Base-by-base conservation (phyloP, 495 filamentous ascomycete species). In the Penicillium goetzii region DNA sequence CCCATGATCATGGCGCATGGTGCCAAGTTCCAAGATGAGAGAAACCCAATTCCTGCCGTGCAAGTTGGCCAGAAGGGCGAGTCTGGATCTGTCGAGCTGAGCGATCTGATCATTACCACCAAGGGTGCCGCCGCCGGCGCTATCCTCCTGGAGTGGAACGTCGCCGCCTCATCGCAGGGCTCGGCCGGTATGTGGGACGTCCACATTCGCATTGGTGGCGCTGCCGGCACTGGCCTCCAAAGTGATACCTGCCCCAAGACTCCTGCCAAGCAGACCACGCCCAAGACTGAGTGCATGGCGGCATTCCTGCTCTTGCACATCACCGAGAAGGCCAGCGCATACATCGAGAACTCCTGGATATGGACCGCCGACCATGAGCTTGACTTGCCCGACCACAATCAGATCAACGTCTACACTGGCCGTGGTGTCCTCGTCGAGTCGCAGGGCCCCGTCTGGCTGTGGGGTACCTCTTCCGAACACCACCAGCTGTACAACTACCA, bases 351-450 rank as follows among this genome's bases (percentile, higher is more conserved):
- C 77, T 87, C 85, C 47, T 98, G 94, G 94, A 90, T 89, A 76
- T 98, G 94, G 94, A 92, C 93, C 30, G 87, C 94, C 2, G 94
- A 98, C 75, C 94, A 98, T 80, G 90, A 92, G 63, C 88, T 98
- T 43, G 94, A 97, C 72, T 84, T 86, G 4, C 49, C 75, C 9
- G 89, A 90, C 69, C 86, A 91, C 77, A 85, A 85, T 62, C 94
- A 97, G 76, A 89, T 97, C 76, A 90, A 95, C 75, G 85, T 98
- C 66, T 98, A 89, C 82, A 97, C 91, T 69, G 94, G 92, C 49
- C 90, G 94, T 62, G 94, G 93, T 62, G 82, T 96, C 17, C 83
- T 94, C 36, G 80, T 94, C 62, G 93, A 96, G 77, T 83, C 70
- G 54, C 72, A 82, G 25, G 78, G 75, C 23, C 78, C 83, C 8